These are phyloP conservation scores for Zymoseptoria tritici DNA, from an alignment of 2,329 filamentous ascomycete genomes.

Conservation along the genomic window DNA sequence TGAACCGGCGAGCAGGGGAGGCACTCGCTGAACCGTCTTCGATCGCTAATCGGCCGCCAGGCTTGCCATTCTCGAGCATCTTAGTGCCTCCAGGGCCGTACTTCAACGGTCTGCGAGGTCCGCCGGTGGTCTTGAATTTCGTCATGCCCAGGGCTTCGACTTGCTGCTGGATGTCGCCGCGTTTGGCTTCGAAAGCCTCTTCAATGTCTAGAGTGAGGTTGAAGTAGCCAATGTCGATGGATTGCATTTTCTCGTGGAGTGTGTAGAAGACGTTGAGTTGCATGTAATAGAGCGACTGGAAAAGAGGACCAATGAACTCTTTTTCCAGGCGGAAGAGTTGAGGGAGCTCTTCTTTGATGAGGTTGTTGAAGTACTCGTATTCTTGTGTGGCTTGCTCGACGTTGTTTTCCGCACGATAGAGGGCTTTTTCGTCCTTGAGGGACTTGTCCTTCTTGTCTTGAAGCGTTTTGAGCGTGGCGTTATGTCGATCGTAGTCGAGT, in stretches of 20 bases:
- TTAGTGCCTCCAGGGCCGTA: slow-evolving; percentile 35
- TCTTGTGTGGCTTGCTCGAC: slow-evolving; percentile 88
- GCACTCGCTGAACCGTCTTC: slow-evolving; percentile 12
- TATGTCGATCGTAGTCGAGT: slow-evolving; percentile 88
- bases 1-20: slow-evolving; percentile 23
- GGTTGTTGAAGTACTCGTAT: slow-evolving; percentile 95
- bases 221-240: slow-evolving; percentile 95
- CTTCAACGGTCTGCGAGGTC: slow-evolving; percentile 42
- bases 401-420: slow-evolving; percentile 92
- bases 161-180: slow-evolving; percentile 76
- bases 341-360: slow-evolving; percentile 91
- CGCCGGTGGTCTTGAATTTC: slow-evolving; percentile 84
- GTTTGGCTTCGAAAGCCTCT: slow-evolving; percentile 82
- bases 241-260: slow-evolving; percentile 95
- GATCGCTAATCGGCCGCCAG: slow-evolving; percentile 23
- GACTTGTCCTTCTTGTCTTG: slow-evolving; percentile 97
- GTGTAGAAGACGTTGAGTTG: slow-evolving; percentile 99
- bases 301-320: slow-evolving; percentile 92
- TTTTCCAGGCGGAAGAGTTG: slow-evolving; percentile 83
- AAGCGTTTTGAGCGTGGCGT: slow-evolving; percentile 77
- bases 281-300: slow-evolving; percentile 99
- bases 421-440: slow-evolving; percentile 92
- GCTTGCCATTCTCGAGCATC: slow-evolving; percentile 26
- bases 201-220: slow-evolving; percentile 85
- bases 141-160: slow-evolving; percentile 79